A percentile compares a stretch with the other conserved stretches of the same genome.
Evolutionary conservation across 345 rosid species (phyloP).

Genomic region (Eutrema japonicum): DNA sequence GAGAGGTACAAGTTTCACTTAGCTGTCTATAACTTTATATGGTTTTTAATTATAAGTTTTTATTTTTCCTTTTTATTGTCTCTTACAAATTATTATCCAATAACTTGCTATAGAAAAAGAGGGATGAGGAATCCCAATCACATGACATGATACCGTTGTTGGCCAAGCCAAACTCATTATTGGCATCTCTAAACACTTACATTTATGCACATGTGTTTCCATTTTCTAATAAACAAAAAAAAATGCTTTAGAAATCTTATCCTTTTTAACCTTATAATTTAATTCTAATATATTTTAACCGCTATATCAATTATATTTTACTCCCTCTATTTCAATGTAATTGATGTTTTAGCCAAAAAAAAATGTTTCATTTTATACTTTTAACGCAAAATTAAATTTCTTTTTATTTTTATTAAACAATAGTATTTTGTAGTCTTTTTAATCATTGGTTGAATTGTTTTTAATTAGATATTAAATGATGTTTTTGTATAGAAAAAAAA

Average conservation of each 20-base stretch:
- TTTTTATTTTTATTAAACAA: no score
- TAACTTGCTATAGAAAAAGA: constrained; percentile 10
- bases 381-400: no score
- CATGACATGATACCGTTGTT: constrained; percentile 45
- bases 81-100: constrained; percentile 35
- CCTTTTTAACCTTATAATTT: neutral
- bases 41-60: neutral
- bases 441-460: no score
- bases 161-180: constrained; percentile 37
- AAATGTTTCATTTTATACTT: no score
- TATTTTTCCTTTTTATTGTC: neutral
- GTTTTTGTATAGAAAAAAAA: no score
- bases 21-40: constrained; percentile 38
- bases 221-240: neutral
- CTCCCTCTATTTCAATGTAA: no score
- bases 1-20: constrained; percentile 40
- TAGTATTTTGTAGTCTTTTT: no score
- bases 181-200: constrained; percentile 32
- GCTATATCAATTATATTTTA: neutral
- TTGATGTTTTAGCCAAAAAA: no score
- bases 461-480: no score
- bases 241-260: constrained; percentile 2
- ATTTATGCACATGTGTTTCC: constrained; percentile 30
- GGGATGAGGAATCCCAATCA: constrained; percentile 32
- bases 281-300: neutral